Evolutionary conservation across 805 yeast species (phyloP).

Genomic region (Metschnikowia anglica): DNA sequence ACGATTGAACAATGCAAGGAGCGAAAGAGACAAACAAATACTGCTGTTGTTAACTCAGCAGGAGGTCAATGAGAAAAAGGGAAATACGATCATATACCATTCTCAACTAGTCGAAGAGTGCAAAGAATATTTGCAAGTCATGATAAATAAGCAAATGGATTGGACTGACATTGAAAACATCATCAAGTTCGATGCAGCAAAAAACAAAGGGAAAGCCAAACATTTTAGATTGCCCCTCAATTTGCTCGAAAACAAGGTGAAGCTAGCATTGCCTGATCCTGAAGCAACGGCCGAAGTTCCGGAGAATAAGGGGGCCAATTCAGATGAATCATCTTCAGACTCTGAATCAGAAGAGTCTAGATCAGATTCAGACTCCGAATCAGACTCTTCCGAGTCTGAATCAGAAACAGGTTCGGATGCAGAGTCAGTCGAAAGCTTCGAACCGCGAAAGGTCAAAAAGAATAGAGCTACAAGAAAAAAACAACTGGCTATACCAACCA

Average conservation of each 20-base stretch:
- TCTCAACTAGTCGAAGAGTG: conserved; percentile 74
- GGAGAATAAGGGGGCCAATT: conserved; percentile 1
- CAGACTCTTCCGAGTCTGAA: conserved; percentile 32
- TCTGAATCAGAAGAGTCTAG: conserved; percentile 15
- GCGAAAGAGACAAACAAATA: conserved; percentile 70
- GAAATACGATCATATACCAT: conserved; percentile 66
- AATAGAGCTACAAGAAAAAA: conserved; percentile 16
- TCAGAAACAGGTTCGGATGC: conserved; percentile 22
- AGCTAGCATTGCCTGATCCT: conserved; percentile 52
- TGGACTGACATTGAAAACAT: conserved; percentile 86
- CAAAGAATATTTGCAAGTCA: conserved; percentile 59
- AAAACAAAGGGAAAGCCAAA: conserved; percentile 63
- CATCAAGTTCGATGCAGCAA: conserved; percentile 64
- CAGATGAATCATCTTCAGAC: conserved; percentile 27
- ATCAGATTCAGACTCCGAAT: conserved; percentile 19
- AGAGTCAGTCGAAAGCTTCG: conserved; percentile 15
- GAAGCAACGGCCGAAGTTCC: conserved; percentile 30
- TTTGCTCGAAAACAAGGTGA: conserved; percentile 64
- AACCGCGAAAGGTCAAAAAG: conserved; percentile 15
- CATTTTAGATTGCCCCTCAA: conserved; percentile 67
- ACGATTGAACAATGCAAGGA: conserved; percentile 69
- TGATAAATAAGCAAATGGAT: conserved; percentile 84
- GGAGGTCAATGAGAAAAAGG: conserved; percentile 61
- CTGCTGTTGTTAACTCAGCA: conserved; percentile 64
- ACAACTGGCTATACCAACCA: conserved; percentile 17